Evolutionary conservation across 495 filamentous ascomycete genomes (phyloP).

Genomic region (Aspergillus hancockii): DNA sequence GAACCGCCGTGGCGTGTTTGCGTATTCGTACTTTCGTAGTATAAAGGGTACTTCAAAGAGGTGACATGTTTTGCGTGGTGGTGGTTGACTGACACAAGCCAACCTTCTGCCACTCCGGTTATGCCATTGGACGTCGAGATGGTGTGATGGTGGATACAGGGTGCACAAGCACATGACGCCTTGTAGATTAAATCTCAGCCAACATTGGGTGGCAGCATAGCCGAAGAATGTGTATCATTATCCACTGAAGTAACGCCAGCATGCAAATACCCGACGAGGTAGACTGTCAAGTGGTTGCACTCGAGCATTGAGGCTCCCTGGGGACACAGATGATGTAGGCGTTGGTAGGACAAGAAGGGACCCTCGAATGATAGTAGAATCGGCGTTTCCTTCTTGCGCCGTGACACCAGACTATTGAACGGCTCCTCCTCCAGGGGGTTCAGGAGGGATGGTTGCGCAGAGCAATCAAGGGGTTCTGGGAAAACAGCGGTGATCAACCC

Average conservation of each 20-base stretch:
- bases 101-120: background rate
- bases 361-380: background rate
- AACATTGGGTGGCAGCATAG: background rate
- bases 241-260: background rate
- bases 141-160: constrained; percentile 1
- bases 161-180: background rate
- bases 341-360: background rate
- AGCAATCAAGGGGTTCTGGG: constrained; percentile 3
- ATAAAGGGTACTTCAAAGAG: background rate
- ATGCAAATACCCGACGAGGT: background rate
- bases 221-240: background rate
- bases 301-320: background rate
- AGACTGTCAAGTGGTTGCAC: background rate
- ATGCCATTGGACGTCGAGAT: background rate
- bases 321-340: background rate
- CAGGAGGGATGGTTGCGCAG: background rate
- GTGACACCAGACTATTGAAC: background rate
- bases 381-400: background rate
- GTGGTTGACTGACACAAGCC: background rate
- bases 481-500: constrained; percentile 5
- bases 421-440: background rate
- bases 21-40: background rate
- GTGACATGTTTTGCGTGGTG: background rate
- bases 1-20: background rate
- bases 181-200: background rate